Evolutionary conservation across 768 basidiomycete species (phyloP).

Genomic region (Termitomyces heimii): DNA sequence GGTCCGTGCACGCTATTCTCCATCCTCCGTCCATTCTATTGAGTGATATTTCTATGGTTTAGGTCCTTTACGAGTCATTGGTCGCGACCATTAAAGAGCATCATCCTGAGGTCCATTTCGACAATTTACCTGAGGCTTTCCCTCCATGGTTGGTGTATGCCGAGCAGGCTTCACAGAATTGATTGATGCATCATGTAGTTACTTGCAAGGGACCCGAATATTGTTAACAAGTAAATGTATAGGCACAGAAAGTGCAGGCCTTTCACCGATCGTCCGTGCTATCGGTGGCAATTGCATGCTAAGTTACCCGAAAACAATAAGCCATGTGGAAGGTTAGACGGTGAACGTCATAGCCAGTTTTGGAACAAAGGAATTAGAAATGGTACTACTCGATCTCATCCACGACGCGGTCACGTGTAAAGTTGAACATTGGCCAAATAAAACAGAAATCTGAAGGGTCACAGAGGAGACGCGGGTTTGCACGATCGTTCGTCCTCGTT

Average conservation of each 20-base stretch:
- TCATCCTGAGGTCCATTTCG: slow-evolving; percentile 67
- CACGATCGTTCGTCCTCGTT: slow-evolving; percentile 18
- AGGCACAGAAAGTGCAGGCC: not conserved
- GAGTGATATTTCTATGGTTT: slow-evolving; percentile 3
- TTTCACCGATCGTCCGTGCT: not conserved
- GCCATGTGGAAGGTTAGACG: not conserved
- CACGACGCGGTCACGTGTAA: slow-evolving; percentile 42
- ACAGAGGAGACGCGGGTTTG: slow-evolving; percentile 19
- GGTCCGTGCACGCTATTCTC: slow-evolving; percentile 33
- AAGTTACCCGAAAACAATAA: not conserved
- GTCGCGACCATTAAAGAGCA: slow-evolving; percentile 47
- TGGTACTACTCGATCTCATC: not conserved
- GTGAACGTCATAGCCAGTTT: not conserved
- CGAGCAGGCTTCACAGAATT: not conserved
- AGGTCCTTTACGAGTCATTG: slow-evolving; percentile 67
- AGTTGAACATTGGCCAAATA: slow-evolving; percentile 44
- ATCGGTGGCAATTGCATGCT: not conserved
- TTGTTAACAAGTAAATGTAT: not conserved
- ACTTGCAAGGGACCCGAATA: not conserved
- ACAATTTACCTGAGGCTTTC: slow-evolving; percentile 54
- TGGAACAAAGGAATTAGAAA: slow-evolving; percentile 1
- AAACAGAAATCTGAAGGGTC: slow-evolving; percentile 28
- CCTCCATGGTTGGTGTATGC: slow-evolving; percentile 34
- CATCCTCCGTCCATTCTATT: not conserved
- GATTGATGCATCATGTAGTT: not conserved